A percentile compares a stretch with the other conserved stretches of the same genome.
These are phyloP conservation scores for Geosmithia morbida DNA, from an alignment of 2,329 filamentous ascomycete genomes.

Conservation along the genomic window DNA sequence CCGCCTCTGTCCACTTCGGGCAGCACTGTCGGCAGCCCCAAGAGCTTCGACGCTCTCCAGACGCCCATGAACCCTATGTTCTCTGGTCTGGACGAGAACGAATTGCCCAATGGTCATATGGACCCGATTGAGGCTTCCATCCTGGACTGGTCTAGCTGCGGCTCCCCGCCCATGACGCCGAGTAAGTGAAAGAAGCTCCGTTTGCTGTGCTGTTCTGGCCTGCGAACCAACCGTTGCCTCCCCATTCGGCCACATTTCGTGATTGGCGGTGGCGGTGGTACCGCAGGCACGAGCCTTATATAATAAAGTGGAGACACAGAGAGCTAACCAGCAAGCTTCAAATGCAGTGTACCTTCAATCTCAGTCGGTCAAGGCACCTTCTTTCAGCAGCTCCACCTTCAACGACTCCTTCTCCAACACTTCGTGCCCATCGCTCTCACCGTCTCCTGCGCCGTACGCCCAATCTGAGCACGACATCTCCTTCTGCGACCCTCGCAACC, in stretches of 20 bases:
- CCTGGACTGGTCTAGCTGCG: constrained; percentile 62
- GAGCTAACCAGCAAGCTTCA: constrained; percentile 18
- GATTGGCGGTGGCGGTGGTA: not conserved
- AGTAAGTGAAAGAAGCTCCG: constrained; percentile 41
- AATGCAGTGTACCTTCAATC: constrained; percentile 32
- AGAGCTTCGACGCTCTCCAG: constrained; percentile 59
- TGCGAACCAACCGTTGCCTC: no score
- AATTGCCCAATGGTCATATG: constrained; percentile 34
- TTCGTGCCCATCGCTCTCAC: constrained; percentile 73
- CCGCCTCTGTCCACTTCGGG: constrained; percentile 75
- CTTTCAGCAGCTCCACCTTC: constrained; percentile 39
- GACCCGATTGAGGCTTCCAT: constrained; percentile 60
- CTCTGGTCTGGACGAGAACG: constrained; percentile 54
- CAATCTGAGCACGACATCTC: constrained; percentile 62
- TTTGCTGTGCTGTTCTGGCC: no score
- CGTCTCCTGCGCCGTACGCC: constrained; percentile 70
- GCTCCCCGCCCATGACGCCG: constrained; percentile 80
- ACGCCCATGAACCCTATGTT: constrained; percentile 76
- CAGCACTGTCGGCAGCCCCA: constrained; percentile 77
- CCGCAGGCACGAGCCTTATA: not conserved
- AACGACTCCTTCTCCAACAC: constrained; percentile 62
- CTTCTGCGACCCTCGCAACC: constrained; percentile 83
- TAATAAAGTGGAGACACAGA: not conserved
- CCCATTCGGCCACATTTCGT: not conserved
- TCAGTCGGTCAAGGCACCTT: constrained; percentile 33